Base-by-base conservation (phyloP, 192 early-diverging fungal genomes). In the Backusella luteola region DNA sequence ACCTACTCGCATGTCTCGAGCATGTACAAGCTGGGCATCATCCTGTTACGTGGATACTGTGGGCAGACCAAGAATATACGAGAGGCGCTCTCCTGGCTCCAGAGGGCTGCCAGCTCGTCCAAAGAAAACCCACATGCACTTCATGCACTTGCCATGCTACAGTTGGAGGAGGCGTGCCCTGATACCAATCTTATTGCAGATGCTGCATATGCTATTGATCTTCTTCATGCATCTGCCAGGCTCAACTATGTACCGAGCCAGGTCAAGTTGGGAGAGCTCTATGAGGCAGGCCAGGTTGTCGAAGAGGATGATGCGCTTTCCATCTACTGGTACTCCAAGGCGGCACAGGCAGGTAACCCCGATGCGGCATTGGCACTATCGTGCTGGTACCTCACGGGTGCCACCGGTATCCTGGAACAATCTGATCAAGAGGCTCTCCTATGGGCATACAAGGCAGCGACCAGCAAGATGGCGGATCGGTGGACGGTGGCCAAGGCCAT, bases 11-110 rank as follows among this genome's bases (percentile, higher is more conserved):
- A 98, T 76, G 92, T 95, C 17, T 91, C 93, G 0, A 95, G 94
- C 26, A 98, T 99, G 98, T 97, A 96, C 89, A 98, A 98, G 84
- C 84, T 98, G 21, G 98, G 96, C 21, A 90, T 96, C 83, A 93
- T 98, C 34, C 80, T 98, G 44, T 83, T 98, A 77, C 91, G 94
- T 76, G 98, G 98, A 3, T 76, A 89, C 76, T 85, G 96, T 70
- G 90, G 90, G 14, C 90, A 93, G 66, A 73, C 85, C 14, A 73
- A 84, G 32, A 91, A 93, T 76, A 92, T 94, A 14, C 88, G 96
- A 9, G 98, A 99, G 74, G 97, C 93, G n/a, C 87, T 98, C 34
- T 94, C 92, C 8, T 98, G 94, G 96, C 87, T 99, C 34, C 98
- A 98, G 81, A 86, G 96, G 21, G 98, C 96, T 1, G 96, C 94